A percentile compares a stretch with the other conserved stretches of the same genome.
phyloP scores from a whole-genome alignment of 2,329 filamentous ascomycete genomes.

The Trichoderma breve region DNA sequence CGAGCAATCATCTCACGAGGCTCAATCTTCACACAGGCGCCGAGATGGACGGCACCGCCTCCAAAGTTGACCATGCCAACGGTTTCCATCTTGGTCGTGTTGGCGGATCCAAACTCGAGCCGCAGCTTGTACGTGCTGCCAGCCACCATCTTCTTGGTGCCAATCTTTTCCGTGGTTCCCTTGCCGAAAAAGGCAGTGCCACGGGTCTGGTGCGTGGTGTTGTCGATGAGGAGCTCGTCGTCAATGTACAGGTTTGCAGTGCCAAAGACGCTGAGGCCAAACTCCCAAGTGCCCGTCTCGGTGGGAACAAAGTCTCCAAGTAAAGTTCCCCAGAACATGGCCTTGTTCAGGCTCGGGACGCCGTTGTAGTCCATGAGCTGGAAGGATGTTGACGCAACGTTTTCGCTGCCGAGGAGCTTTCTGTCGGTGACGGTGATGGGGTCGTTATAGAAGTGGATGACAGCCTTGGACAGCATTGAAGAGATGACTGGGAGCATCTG shows the following conservation, averaged over 20 bases:
- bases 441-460: slow-evolving; percentile 6
- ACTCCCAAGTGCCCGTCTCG: not conserved
- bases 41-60: not conserved
- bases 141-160: not conserved
- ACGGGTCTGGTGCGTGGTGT: not conserved
- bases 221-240: not conserved
- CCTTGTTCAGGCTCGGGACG: not conserved
- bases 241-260: not conserved
- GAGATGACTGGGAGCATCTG: slow-evolving; percentile 3
- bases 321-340: not conserved
- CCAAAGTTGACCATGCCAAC: slow-evolving; percentile 2
- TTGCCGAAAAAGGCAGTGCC: slow-evolving; percentile 7
- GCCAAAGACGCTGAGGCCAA: slow-evolving; percentile 2
- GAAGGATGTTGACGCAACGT: not conserved
- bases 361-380: slow-evolving; percentile 10
- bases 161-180: not conserved
- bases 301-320: not conserved
- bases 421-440: not conserved
- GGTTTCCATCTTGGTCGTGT: slow-evolving; percentile 10
- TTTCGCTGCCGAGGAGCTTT: not conserved
- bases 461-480: not conserved
- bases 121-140: not conserved
- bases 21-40: not conserved
- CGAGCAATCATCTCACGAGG: not conserved
- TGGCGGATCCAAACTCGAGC: not conserved